Evolutionary conservation across 768 basidiomycete species (phyloP).

Genomic region (Hygrophorus russula): DNA sequence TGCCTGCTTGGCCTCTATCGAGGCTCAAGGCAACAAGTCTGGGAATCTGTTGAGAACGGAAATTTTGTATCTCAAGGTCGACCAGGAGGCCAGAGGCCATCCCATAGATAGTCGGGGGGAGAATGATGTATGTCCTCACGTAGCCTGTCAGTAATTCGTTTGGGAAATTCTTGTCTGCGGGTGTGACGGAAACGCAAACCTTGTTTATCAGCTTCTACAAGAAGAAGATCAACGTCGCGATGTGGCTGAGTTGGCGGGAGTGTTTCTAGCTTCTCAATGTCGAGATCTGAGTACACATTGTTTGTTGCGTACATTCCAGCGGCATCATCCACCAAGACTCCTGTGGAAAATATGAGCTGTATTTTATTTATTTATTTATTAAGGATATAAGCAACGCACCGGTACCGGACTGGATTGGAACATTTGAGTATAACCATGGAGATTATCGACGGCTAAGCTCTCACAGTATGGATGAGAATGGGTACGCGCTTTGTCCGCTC

Average conservation of each 20-base stretch:
- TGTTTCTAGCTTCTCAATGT: slow-evolving; percentile 33
- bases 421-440: neutral
- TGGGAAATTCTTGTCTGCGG: neutral
- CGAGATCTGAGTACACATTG: slow-evolving; percentile 36
- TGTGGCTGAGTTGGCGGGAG: slow-evolving; percentile 36
- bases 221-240: slow-evolving; percentile 34
- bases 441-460: slow-evolving; percentile 9
- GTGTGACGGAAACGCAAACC: slow-evolving; percentile 17
- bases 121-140: slow-evolving; percentile 37
- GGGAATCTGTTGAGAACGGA: slow-evolving; percentile 16
- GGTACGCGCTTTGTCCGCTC: slow-evolving; percentile 29
- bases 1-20: slow-evolving; percentile 11
- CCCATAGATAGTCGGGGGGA: slow-evolving; percentile 52
- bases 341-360: neutral
- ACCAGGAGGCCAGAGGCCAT: slow-evolving; percentile 35
- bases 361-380: neutral
- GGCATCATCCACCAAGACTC: slow-evolving; percentile 25
- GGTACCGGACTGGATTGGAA: slow-evolving; percentile 33
- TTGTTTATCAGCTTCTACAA: slow-evolving; percentile 37
- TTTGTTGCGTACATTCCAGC: slow-evolving; percentile 26
- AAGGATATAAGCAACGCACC: slow-evolving; percentile 24
- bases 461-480: slow-evolving; percentile 51
- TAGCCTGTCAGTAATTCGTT: slow-evolving; percentile 24
- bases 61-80: slow-evolving; percentile 40
- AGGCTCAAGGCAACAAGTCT: slow-evolving; percentile 12